A percentile compares a stretch with the other conserved stretches of the same genome.
Evolutionary conservation across 176 grass and related monocot species (phyloP).

Genomic region (Oryza brachyantha): DNA sequence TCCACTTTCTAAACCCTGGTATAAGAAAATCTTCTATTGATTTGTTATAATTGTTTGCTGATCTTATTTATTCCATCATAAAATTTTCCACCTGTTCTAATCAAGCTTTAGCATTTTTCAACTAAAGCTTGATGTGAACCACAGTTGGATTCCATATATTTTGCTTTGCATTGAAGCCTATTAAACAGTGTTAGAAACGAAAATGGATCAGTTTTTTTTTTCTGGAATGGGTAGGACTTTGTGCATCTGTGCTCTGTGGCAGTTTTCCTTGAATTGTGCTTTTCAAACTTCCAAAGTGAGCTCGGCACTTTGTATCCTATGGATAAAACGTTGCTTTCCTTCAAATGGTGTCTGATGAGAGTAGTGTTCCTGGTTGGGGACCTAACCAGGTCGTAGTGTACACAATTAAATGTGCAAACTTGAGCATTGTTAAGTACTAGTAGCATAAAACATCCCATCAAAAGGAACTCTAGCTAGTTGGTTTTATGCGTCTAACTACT

Average conservation of each 20-base stretch:
- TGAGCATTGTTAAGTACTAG: not conserved
- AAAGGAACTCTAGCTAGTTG: not conserved
- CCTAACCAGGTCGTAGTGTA: not conserved
- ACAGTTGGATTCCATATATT: not conserved
- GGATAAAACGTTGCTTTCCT: slow-evolving; percentile 21
- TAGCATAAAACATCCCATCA: not conserved
- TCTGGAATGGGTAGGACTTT: not conserved
- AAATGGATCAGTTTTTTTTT: not conserved
- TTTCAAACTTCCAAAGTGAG: not conserved
- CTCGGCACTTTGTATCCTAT: slow-evolving; percentile 6
- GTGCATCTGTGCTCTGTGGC: not conserved
- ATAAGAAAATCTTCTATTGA: not conserved
- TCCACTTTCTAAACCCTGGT: not conserved
- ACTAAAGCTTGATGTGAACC: not conserved
- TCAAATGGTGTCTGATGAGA: slow-evolving; percentile 14
- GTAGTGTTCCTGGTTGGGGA: slow-evolving; percentile 19
- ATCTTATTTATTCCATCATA: slow-evolving; percentile 1
- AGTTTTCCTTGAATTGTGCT: slow-evolving; percentile 17
- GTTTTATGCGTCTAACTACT: slow-evolving; percentile 12
- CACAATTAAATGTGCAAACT: not conserved
- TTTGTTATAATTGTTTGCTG: not conserved
- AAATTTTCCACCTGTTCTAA: not conserved
- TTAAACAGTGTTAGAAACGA: slow-evolving; percentile 9
- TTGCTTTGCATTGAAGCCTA: not conserved
- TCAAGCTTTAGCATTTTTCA: not conserved